Conservation (phyloP, 2,329 filamentous ascomycete genomes). For the Fusarium anguioides region DNA sequence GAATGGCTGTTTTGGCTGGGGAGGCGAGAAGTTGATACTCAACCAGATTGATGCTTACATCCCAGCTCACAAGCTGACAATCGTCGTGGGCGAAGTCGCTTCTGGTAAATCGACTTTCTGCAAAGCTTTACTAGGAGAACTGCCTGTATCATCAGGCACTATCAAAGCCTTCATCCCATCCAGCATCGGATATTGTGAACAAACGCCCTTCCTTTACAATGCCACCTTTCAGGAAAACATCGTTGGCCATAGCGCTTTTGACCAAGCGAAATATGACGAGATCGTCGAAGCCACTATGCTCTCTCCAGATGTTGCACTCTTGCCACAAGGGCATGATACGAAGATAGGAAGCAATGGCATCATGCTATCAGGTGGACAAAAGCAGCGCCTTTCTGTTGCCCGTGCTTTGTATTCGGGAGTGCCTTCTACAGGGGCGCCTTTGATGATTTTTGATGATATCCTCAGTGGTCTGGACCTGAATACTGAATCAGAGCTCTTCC, state of each 20-base stretch:
- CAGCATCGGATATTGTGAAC: slow-evolving; percentile 49
- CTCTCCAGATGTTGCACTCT: slow-evolving; percentile 43
- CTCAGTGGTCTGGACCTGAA: slow-evolving; percentile 58
- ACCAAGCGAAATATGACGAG: slow-evolving; percentile 49
- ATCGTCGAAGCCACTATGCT: slow-evolving; percentile 52
- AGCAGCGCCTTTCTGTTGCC: slow-evolving; percentile 53
- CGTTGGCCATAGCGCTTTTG: slow-evolving; percentile 48
- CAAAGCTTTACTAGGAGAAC: slow-evolving; percentile 51
- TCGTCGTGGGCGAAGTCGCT: slow-evolving; percentile 53
- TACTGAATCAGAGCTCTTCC: slow-evolving; percentile 58
- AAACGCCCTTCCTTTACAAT: slow-evolving; percentile 51
- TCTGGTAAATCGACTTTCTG: slow-evolving; percentile 53
- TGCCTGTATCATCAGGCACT: slow-evolving; percentile 37
- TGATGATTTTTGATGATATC: slow-evolving; percentile 59
- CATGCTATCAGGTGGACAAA: slow-evolving; percentile 57
- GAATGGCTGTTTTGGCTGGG: slow-evolving; percentile 44
- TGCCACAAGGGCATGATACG: slow-evolving; percentile 53
- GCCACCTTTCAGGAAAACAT: slow-evolving; percentile 54
- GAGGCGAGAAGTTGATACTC: slow-evolving; percentile 38
- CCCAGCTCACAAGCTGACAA: slow-evolving; percentile 42
- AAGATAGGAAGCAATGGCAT: slow-evolving; percentile 56
- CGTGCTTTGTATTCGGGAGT: slow-evolving; percentile 57
- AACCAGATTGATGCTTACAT: slow-evolving; percentile 31
- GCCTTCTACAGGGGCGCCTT: slow-evolving; percentile 48
- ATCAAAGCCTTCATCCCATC: slow-evolving; percentile 20